Percentiles rank a stretch among this genome's conserved stretches.
phyloP scores from a whole-genome alignment of 1,284 basidiomycete genomes.

The Naganishia sp. region DNA sequence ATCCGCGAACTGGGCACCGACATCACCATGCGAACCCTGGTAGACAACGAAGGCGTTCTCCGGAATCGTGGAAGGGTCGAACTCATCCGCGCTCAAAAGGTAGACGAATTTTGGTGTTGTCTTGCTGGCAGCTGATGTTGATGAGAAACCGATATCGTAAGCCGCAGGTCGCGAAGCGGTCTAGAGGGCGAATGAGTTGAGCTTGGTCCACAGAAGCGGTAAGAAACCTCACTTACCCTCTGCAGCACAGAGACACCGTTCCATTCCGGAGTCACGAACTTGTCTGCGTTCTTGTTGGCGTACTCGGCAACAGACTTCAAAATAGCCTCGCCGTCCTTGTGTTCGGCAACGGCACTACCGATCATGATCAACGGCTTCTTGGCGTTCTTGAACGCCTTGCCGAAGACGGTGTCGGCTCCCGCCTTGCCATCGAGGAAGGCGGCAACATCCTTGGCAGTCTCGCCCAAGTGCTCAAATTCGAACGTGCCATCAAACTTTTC shows the following conservation, averaged over 20 bases:
- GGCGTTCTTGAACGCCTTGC: slow-evolving; percentile 82
- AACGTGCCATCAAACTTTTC: slow-evolving; percentile 90
- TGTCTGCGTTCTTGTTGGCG: slow-evolving; percentile 73
- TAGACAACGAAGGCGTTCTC: slow-evolving; percentile 96
- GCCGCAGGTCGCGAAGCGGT: slow-evolving; percentile 89
- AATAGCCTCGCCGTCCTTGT: slow-evolving; percentile 78
- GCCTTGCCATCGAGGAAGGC: slow-evolving; percentile 74
- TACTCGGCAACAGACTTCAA: slow-evolving; percentile 78
- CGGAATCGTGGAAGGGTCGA: slow-evolving; percentile 88
- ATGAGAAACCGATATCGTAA: slow-evolving; percentile 90
- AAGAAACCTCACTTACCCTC: slow-evolving; percentile 62
- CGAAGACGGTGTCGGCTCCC: slow-evolving; percentile 63
- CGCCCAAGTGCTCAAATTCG: slow-evolving; percentile 88
- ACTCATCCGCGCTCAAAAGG: slow-evolving; percentile 93
- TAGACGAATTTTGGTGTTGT: slow-evolving; percentile 94
- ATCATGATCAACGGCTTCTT: slow-evolving; percentile 94
- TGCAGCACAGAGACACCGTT: slow-evolving; percentile 94
- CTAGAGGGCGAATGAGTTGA: slow-evolving; percentile 36
- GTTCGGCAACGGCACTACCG: slow-evolving; percentile 83
- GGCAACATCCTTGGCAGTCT: slow-evolving; percentile 73
- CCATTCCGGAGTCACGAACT: slow-evolving; percentile 85
- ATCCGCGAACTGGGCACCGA: slow-evolving; percentile 94
- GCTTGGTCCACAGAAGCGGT: background rate
- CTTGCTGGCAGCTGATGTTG: slow-evolving; percentile 72
- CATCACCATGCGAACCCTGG: slow-evolving; percentile 97